Evolutionary conservation across 2,329 filamentous ascomycete species (phyloP).

Genomic region (Rhinocladiella mackenziei): DNA sequence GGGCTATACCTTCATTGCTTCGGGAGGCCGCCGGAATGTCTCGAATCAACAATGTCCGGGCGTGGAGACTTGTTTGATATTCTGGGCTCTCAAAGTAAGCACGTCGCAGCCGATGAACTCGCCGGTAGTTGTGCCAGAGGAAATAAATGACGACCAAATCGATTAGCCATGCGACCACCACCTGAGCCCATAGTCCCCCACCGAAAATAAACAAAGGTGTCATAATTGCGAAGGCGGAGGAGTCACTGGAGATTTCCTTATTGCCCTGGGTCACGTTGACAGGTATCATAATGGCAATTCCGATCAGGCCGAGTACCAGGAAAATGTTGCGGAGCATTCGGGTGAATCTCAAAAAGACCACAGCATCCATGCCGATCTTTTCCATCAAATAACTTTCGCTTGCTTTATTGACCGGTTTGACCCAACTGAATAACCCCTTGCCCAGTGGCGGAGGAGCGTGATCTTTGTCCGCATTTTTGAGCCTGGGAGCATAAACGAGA

Average conservation of each 20-base stretch:
- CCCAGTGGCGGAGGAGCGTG: conserved; percentile 83
- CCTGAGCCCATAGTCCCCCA: conserved; percentile 55
- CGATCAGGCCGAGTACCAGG: conserved; percentile 64
- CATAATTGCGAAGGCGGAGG: conserved; percentile 40
- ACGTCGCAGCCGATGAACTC: conserved; percentile 65
- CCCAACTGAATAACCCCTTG: conserved; percentile 84
- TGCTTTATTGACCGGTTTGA: conserved; percentile 71
- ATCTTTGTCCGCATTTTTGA: conserved; percentile 86
- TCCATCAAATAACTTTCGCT: conserved; percentile 72
- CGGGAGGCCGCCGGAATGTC: conserved; percentile 74
- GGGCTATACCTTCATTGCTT: conserved; percentile 81
- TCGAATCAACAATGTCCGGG: conserved; percentile 65
- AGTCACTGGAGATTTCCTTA: conserved; percentile 29
- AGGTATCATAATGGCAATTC: conserved; percentile 74
- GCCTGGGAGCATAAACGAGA: conserved; percentile 87
- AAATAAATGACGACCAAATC: conserved; percentile 74
- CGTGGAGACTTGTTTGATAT: conserved; percentile 82
- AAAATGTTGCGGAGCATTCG: conserved; percentile 94
- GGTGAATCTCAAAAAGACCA: conserved; percentile 81
- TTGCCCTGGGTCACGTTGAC: conserved; percentile 62
- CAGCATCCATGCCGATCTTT: conserved; percentile 86
- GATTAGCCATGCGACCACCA: conserved; percentile 59
- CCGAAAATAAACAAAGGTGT: conserved; percentile 51
- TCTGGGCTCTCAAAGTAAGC: conserved; percentile 80
- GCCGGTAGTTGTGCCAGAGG: conserved; percentile 85